Percentiles rank a stretch among this genome's conserved stretches.
Evolutionary conservation across 225 moss, liverwort and hornwort genomes (phyloP).

Genomic region (Pseudoscleropodium purum): DNA sequence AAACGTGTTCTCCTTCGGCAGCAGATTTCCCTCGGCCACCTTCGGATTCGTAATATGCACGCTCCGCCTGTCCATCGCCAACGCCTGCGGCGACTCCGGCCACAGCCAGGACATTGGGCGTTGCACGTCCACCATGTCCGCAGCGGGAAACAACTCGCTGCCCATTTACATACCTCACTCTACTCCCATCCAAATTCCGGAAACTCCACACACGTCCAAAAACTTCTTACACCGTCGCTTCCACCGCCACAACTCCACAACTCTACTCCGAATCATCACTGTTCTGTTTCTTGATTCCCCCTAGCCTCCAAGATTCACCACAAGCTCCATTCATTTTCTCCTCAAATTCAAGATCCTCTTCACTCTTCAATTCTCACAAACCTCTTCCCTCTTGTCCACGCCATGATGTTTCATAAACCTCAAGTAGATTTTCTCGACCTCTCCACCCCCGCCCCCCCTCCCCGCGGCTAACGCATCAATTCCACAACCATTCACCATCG

Average conservation of each 20-base stretch:
- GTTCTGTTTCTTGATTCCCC: not conserved
- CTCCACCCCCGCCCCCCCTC: not conserved
- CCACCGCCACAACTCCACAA: not conserved
- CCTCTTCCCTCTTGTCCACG: not conserved
- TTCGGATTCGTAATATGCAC: not conserved
- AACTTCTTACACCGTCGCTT: not conserved
- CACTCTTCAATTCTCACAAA: not conserved
- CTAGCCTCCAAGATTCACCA: not conserved
- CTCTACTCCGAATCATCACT: not conserved
- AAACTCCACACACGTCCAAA: not conserved
- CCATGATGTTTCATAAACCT: not conserved
- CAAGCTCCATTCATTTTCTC: not conserved
- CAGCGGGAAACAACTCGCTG: constrained; percentile 1
- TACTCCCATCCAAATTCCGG: constrained; percentile 5
- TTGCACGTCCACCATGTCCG: constrained; percentile 21
- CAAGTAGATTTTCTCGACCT: not conserved
- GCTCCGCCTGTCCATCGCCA: constrained; percentile 16
- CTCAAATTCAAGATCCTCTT: not conserved
- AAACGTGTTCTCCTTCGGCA: constrained; percentile 32
- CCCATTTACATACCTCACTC: constrained; percentile 7
- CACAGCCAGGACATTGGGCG: constrained; percentile 32
- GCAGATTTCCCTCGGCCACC: not conserved
- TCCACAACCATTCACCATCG: not conserved
- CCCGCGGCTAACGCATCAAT: not conserved
- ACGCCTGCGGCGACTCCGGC: constrained; percentile 34